phyloP scores from a whole-genome alignment of 148 eudicot genomes.

The Bassia scoparia region DNA sequence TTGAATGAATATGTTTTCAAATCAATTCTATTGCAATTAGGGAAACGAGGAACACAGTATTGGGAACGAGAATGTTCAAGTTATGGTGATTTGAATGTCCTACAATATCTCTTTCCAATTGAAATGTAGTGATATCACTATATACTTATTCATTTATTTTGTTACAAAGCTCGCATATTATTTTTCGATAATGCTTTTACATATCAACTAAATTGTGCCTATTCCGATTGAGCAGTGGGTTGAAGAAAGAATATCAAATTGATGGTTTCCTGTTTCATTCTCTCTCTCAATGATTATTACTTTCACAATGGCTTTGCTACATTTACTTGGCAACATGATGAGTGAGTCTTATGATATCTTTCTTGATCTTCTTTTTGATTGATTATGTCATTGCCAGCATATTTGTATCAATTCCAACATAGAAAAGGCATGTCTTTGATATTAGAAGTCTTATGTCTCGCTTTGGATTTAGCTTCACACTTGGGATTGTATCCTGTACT shows the following conservation, averaged over 20 bases:
- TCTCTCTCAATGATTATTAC: conserved; percentile 92
- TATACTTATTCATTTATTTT: not conserved
- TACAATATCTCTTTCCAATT: conserved; percentile 93
- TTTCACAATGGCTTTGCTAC: conserved; percentile 94
- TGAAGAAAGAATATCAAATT: conserved; percentile 83
- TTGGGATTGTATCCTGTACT: too few species aligned
- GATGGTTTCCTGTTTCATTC: conserved; percentile 98
- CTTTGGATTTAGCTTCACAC: not conserved
- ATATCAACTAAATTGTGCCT: conserved; percentile 12
- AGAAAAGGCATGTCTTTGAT: not conserved
- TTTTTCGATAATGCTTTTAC: not conserved
- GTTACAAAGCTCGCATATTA: not conserved
- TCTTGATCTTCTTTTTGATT: not conserved
- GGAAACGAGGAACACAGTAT: conserved; percentile 93
- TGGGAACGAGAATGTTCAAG: conserved; percentile 99
- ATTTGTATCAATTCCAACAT: not conserved
- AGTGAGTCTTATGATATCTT: conserved; percentile 52
- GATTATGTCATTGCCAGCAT: conserved; percentile 17
- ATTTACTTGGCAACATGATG: conserved; percentile 85
- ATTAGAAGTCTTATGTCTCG: not conserved
- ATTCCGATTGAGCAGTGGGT: conserved; percentile 72
- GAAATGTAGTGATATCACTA: conserved; percentile 50
- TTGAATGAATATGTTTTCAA: not conserved
- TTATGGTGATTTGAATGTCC: conserved; percentile 86
- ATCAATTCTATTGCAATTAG: conserved; percentile 29